These are phyloP conservation scores for Dictyostelium firmibasis DNA, from an alignment of 78 protist genomes.

Conservation along the genomic window DNA sequence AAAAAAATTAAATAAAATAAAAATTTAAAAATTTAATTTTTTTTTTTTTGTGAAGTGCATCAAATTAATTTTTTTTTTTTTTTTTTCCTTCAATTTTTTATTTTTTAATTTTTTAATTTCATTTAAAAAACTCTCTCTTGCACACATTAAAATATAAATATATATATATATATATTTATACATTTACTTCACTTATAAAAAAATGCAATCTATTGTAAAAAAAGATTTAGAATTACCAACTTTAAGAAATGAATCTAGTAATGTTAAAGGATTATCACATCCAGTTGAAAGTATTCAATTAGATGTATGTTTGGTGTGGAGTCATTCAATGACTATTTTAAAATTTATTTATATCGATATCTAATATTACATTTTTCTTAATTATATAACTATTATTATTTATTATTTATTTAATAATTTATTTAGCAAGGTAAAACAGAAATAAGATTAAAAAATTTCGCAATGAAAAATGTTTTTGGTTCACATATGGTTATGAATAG, in stretches of 20 bases:
- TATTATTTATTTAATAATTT: neutral
- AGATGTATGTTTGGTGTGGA: constrained; percentile 55
- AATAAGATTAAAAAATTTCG: constrained; percentile 36
- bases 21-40: too few relatives aligned
- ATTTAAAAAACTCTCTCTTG: neutral
- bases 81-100: neutral
- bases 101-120: neutral
- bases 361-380: too few relatives aligned
- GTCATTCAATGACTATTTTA: too few relatives aligned
- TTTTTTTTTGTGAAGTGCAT: neutral
- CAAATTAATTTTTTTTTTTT: neutral
- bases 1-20: neutral
- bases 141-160: neutral
- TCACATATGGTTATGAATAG: constrained; percentile 27
- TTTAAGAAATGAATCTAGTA: neutral
- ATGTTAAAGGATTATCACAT: constrained; percentile 23
- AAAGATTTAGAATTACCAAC: constrained; percentile 24
- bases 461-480: constrained; percentile 60
- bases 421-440: constrained; percentile 40
- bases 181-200: neutral
- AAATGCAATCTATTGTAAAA: neutral
- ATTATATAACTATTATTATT: neutral
- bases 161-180: neutral
- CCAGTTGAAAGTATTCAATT: constrained; percentile 60
- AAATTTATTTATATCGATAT: too few relatives aligned